Base-by-base conservation (phyloP, 805 yeast genomes). In the Wickerhamomyces kurtzmanii region DNA sequence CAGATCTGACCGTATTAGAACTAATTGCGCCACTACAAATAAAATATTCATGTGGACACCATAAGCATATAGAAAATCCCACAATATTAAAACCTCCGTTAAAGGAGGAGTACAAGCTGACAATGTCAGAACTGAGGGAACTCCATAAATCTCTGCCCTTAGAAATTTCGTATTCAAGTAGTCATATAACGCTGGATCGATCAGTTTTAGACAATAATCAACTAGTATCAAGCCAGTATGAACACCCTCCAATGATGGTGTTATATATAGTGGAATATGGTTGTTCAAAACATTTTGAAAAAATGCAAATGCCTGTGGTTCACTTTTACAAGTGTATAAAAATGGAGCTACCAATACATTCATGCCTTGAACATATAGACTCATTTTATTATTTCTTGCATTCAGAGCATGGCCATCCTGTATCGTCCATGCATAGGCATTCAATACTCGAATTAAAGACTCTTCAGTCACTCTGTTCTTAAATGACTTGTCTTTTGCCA, bases 51-150 rank as follows among this genome's bases (percentile, higher is more conserved):
- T 67, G 45, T 87, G 95, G 12, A 81, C 72, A 0, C 96, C 96
- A 43, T 83, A 86, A 4, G 96, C 94, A 52, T 86, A 80, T 41
- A 85, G 55, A 39, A 86, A 81, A 49, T 86, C 96, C 96, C 96
- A 86, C 12, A 86, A 60, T 32, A 74, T 69, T 21, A 86, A 53
- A 2, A 82, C 81, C 37, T 86, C 84, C 18, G 60, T 56, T 24
- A 87, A 57, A 0, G 95, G 87, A 8, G 93, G 94, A 5, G 93
- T 84, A 42, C 94, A 83, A 3, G 95, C 89, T 31, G 87, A 75
- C 26, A 87, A 57, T 0, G 96, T 86, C 37, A 87, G 55, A 1
- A 85, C 81, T 1, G 87, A 75, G 4, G 86, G 82, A 38, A 86
- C 75, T 0, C 93, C 96, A 49, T 86, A 86, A 15, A 86, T 73